Evolutionary conservation across 1,139 yeast genomes (phyloP), one percentile per base, ranked within the genome.

Genomic region (Saccharomyces hybrid): DNA sequence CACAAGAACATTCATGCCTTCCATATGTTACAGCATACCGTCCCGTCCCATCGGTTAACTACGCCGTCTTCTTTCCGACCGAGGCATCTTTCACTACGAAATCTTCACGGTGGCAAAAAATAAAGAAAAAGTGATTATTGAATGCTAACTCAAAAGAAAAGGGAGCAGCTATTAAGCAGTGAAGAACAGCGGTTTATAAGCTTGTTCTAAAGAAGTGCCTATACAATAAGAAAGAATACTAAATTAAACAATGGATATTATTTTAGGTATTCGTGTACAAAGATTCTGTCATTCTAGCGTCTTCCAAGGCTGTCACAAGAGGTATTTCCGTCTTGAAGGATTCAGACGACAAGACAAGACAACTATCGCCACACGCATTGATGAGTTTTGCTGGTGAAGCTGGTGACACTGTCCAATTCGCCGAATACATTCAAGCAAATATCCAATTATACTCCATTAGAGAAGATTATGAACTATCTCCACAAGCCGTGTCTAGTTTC

Each of bases 361-460:
- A 72, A 50, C 78, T 93, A 63, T 88, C 88, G 64, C 79, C 83
- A 51, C 95, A 87, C 68, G 81, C 88, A 57, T 77, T 91, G 63
- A 79, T 93, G 75, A 97, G 97, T 52, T 91, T 76, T 74, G 86
- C 96, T 3, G 99, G 99, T 55, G 99, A 93, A 71, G 80, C 97
- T 3, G 99, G 99, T 57, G 99, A 93, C 70, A 88, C 98, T 12
- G 91, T 88, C n/a, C 96, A 93, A 70, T 91, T 93, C 73, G 95
- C 97, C 48, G 98, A 93, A 69, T 88, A 84, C 68, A 81, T 90
- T 59, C 95, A 88, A 71, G 99, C 97, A 52, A 93, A 95, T 69
- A 82, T 90, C 62, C 96, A 88, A 71, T 78, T 93, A 59, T 86
- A 88, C 69, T 83, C 89, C 54, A 89, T 90, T 79, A 81, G 98